Percentiles rank a stretch among this genome's conserved stretches.
Evolutionary conservation across 1,284 basidiomycete species (phyloP).

Genomic region (Phlebopus sp.): DNA sequence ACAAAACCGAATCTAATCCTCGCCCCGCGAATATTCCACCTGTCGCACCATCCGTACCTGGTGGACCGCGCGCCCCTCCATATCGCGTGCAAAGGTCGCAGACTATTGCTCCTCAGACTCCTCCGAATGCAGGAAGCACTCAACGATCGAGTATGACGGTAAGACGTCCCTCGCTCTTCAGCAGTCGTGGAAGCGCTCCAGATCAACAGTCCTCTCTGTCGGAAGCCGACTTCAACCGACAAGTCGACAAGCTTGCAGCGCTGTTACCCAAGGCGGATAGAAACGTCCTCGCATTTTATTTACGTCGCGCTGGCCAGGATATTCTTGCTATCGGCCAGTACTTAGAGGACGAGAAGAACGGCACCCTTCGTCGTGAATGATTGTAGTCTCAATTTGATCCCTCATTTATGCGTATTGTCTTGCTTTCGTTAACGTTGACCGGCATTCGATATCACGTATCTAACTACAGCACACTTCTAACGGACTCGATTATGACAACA

Average conservation of each 20-base stretch:
- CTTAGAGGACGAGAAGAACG: slow-evolving; percentile 83
- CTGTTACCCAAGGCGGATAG: slow-evolving; percentile 77
- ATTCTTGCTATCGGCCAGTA: slow-evolving; percentile 85
- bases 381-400: slow-evolving; percentile 4
- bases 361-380: slow-evolving; percentile 48
- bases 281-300: slow-evolving; percentile 66
- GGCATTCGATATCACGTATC: slow-evolving; percentile 9
- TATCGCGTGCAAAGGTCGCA: slow-evolving; percentile 60
- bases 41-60: slow-evolving; percentile 55
- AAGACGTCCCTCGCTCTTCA: slow-evolving; percentile 53
- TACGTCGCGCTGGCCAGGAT: slow-evolving; percentile 72
- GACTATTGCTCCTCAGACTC: slow-evolving; percentile 48
- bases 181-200: slow-evolving; percentile 19
- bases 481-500: slow-evolving; percentile 18
- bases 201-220: slow-evolving; percentile 8
- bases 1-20: slow-evolving; percentile 31
- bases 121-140: slow-evolving; percentile 26
- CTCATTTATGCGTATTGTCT: slow-evolving; percentile 3
- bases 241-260: slow-evolving; percentile 71
- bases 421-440: slow-evolving; percentile 6
- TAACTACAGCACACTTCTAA: background rate
- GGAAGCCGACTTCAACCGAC: slow-evolving; percentile 50
- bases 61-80: slow-evolving; percentile 74
- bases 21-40: slow-evolving; percentile 39
- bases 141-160: slow-evolving; percentile 43